Evolutionary conservation across 2,329 filamentous ascomycete species (phyloP).

Genomic region (Hypomyces perniciosus): DNA sequence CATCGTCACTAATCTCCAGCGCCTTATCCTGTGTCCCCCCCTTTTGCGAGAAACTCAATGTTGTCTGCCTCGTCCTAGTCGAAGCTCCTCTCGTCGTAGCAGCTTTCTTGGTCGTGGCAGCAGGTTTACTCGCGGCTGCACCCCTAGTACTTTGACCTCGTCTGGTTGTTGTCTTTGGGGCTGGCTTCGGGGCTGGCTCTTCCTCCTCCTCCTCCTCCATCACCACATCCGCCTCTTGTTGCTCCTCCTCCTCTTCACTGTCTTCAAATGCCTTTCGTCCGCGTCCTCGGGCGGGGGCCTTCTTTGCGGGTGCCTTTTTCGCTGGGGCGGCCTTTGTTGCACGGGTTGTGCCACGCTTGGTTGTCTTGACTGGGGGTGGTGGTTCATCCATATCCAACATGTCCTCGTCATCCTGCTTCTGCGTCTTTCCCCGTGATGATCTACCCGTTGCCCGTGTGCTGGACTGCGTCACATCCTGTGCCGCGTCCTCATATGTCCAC

Average conservation of each 20-base stretch:
- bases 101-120: constrained; percentile 20
- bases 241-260: constrained; percentile 38
- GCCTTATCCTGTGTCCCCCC: constrained; percentile 39
- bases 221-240: constrained; percentile 45
- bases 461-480: constrained; percentile 13
- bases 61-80: constrained; percentile 26
- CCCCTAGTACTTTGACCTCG: constrained; percentile 16
- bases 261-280: constrained; percentile 30
- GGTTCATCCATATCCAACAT: constrained; percentile 42
- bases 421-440: constrained; percentile 18
- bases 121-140: constrained; percentile 14
- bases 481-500: constrained; percentile 30
- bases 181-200: constrained; percentile 32
- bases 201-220: constrained; percentile 45
- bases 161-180: constrained; percentile 24
- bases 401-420: constrained; percentile 16
- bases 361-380: constrained; percentile 26
- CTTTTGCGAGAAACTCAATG: constrained; percentile 33
- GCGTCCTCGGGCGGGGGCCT: constrained; percentile 34
- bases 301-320: constrained; percentile 43
- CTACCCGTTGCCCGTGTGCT: constrained; percentile 12
- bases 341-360: constrained; percentile 23
- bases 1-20: constrained; percentile 59
- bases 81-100: constrained; percentile 16
- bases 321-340: constrained; percentile 25